Base-by-base conservation (phyloP, 139 green algal genomes). In the Chlorella sp. region DNA sequence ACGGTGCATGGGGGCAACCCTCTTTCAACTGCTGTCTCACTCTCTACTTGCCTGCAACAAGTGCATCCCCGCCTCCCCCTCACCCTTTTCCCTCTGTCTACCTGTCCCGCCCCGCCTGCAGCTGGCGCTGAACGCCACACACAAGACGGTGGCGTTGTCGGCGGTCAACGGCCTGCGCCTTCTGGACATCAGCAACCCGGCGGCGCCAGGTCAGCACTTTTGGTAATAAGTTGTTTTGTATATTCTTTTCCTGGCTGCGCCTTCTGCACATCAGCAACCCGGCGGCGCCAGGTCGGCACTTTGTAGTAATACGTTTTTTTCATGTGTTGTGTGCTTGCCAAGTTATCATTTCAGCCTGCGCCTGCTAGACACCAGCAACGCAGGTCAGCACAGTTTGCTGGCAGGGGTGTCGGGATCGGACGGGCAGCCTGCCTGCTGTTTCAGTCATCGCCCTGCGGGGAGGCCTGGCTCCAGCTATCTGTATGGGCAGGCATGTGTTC, bases 81-180 rank as follows among this genome's bases (percentile, higher is more conserved):
- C 24, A 14, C 36, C 77, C 39, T 7, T 1, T 1, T 40, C 79
- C 40, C 40, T 3, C 78, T 69, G 22, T 40, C 37, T 60, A 4
- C 77, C 19, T 30, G 14, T 73, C 57, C 14, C 14, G 19, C 57
- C 37, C 24, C 14, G 19, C 57, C 37, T 9, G 39, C 84, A 88
- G 84, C 84, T 88, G 26, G 84, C 84, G 39, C 84, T 88, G 24
- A 88, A 88, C 39, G 16, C 40, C 26, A 61, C 37, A 3, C 84
- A 40, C 7, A 68, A 66, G 37, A 80, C 30, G 30, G 84, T 88
- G 66, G 84, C 68, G 14, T 28, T 88, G 12, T 88, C 84, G 5
- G 84, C 84, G 5, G 68, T 88, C 19, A 19, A 40, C 26, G 60
- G 68, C 26, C 73, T 88, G 68, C 71, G 71, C 34, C 84, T 88